A percentile compares a stretch with the other conserved stretches of the same genome.
These are phyloP conservation scores for Acacia confusa DNA, from an alignment of 306 rosid genomes.

Conservation along the genomic window DNA sequence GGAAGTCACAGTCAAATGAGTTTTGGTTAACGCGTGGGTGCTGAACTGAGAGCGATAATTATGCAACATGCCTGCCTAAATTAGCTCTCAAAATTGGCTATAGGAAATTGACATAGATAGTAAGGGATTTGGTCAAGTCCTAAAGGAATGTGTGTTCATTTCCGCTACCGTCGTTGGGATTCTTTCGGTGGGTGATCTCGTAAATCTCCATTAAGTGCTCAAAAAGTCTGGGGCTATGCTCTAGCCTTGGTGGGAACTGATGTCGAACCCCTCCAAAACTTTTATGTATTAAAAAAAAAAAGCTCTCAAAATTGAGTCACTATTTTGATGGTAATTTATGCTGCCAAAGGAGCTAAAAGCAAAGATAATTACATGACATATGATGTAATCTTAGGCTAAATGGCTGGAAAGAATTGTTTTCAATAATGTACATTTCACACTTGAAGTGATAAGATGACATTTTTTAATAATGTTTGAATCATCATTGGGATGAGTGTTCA, in stretches of 20 bases:
- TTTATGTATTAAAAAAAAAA: no score
- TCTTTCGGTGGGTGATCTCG: no score
- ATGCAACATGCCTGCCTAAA: background rate
- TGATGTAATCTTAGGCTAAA: background rate
- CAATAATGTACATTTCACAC: background rate
- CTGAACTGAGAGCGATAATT: background rate
- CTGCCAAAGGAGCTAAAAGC: background rate
- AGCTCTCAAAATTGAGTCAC: background rate
- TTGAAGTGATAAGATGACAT: background rate
- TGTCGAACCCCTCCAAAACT: no score
- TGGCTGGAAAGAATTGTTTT: background rate
- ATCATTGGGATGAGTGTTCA: no score
- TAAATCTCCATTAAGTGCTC: no score
- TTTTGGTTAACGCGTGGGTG: background rate
- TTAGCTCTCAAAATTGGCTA: background rate
- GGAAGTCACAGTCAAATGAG: background rate
- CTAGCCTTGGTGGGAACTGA: no score
- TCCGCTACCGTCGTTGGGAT: no score
- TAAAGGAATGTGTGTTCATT: no score
- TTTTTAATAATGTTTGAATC: no score
- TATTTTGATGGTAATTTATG: background rate
- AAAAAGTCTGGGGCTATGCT: no score
- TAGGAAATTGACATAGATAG: no score
- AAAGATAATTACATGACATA: background rate
- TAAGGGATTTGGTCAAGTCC: no score